A percentile compares a stretch with the other conserved stretches of the same genome.
Evolutionary conservation across 2,329 filamentous ascomycete genomes (phyloP).

Genomic region (Apiospora malaysiana): DNA sequence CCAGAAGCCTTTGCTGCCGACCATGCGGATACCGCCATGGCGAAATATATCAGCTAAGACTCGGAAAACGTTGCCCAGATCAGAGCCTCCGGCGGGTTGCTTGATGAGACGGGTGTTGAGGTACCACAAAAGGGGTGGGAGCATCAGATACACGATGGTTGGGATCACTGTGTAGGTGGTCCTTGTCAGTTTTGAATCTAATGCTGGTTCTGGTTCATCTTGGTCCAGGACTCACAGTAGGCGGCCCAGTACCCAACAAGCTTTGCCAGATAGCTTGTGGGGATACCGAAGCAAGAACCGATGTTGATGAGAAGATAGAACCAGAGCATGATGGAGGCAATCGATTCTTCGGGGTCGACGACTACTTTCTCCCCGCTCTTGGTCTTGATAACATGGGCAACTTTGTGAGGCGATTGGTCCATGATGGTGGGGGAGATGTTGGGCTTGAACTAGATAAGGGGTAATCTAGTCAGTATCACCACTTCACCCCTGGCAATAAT

Average conservation of each 20-base stretch:
- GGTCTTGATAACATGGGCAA: constrained; percentile 57
- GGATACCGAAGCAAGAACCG: constrained; percentile 49
- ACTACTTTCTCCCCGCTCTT: constrained; percentile 70
- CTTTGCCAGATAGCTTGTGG: constrained; percentile 53
- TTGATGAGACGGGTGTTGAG: constrained; percentile 49
- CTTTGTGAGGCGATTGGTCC: constrained; percentile 67
- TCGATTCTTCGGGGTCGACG: constrained; percentile 71
- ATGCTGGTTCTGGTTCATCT: constrained; percentile 50
- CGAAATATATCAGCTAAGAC: constrained; percentile 59
- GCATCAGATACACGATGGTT: constrained; percentile 38
- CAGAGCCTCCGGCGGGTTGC: constrained; percentile 61
- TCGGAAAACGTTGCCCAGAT: constrained; percentile 69
- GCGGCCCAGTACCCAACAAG: constrained; percentile 59
- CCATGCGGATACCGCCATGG: constrained; percentile 51
- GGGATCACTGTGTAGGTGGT: background rate
- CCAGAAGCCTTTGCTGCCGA: constrained; percentile 46
- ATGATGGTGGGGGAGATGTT: constrained; percentile 73
- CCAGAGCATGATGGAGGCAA: constrained; percentile 72
- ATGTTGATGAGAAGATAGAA: constrained; percentile 55
- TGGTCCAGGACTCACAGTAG: constrained; percentile 65
- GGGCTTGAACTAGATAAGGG: constrained; percentile 65
- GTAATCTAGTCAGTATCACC: background rate
- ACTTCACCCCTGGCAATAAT: background rate
- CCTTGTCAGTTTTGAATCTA: background rate
- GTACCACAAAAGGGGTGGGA: constrained; percentile 57